phyloP scores from a whole-genome alignment of 83 land plant species.

The Larix sibirica region DNA sequence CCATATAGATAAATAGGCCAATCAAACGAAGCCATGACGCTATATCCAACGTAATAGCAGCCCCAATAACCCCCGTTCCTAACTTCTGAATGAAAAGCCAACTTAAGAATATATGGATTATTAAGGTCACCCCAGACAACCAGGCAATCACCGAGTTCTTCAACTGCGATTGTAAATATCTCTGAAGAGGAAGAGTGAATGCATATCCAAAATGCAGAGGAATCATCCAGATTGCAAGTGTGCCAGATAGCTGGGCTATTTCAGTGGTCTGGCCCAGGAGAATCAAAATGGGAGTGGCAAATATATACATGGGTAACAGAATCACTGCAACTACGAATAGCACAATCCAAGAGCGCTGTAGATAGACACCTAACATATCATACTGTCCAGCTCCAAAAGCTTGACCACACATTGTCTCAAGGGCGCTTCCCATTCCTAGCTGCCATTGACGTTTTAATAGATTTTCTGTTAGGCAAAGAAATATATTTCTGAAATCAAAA shows the following conservation, averaged over 20 bases:
- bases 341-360: conserved; percentile 72
- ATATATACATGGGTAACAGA: conserved; percentile 44
- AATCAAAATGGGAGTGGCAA: conserved; percentile 41
- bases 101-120: conserved; percentile 25
- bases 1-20: conserved; percentile 26
- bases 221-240: conserved; percentile 4
- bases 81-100: conserved; percentile 30
- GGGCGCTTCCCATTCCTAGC: conserved; percentile 76
- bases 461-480: too few relatives aligned
- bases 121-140: conserved; percentile 14
- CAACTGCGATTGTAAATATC: conserved; percentile 37
- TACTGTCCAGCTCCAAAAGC: conserved; percentile 63
- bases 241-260: conserved; percentile 10
- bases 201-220: conserved; percentile 19
- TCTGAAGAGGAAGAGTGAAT: conserved; percentile 35
- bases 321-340: conserved; percentile 29
- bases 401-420: conserved; percentile 71
- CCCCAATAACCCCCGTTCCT: conserved; percentile 31
- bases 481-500: too few relatives aligned
- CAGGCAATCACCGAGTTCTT: conserved; percentile 23
- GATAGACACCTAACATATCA: conserved; percentile 59
- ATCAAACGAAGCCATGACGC: conserved; percentile 33
- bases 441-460: conserved; percentile 11
- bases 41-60: conserved; percentile 25
- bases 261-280: conserved; percentile 40